phyloP scores from a whole-genome alignment of 2,329 filamentous ascomycete genomes.

The Lecanicillium sp. region DNA sequence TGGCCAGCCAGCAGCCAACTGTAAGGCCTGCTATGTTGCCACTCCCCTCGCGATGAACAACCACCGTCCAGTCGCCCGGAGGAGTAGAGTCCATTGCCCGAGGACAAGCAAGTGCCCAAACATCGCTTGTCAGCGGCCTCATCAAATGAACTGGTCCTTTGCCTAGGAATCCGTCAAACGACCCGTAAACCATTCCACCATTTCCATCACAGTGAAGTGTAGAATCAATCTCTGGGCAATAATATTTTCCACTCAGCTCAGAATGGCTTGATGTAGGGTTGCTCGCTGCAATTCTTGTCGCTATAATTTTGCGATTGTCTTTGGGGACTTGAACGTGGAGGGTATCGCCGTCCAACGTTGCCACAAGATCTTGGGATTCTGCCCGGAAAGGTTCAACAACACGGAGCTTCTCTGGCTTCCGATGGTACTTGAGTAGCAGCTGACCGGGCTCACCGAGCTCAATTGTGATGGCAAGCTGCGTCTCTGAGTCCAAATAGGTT shows the following conservation, averaged over 20 bases:
- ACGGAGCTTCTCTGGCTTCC: constrained; percentile 15
- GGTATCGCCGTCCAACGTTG: constrained; percentile 20
- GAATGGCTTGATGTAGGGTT: constrained; percentile 13
- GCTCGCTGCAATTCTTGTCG: constrained; percentile 1
- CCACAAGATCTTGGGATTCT: constrained; percentile 16
- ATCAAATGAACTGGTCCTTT: constrained; percentile 27
- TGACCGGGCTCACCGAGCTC: constrained; percentile 16
- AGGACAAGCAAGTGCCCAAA: constrained; percentile 28
- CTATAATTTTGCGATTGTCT: constrained; percentile 13
- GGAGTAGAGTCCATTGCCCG: constrained; percentile 31
- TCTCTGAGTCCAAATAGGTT: constrained; percentile 27
- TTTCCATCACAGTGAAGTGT: constrained; percentile 24
- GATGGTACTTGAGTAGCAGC: constrained; percentile 21
- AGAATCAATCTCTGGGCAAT: constrained; percentile 26
- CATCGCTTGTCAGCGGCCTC: constrained; percentile 26
- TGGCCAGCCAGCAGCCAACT: constrained; percentile 32
- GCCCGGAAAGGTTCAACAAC: constrained; percentile 13
- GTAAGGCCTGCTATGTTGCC: constrained; percentile 18
- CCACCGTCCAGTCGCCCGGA: constrained; percentile 34
- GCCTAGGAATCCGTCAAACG: constrained; percentile 32
- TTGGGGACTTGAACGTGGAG: constrained; percentile 17
- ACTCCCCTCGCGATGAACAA: constrained; percentile 20
- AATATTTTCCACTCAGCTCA: constrained; percentile 23
- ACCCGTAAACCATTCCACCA: constrained; percentile 30
- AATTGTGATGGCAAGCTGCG: constrained; percentile 22